Evolutionary conservation across 1,139 yeast genomes (phyloP).

Genomic region (Protomyces lactucae-debilis): DNA sequence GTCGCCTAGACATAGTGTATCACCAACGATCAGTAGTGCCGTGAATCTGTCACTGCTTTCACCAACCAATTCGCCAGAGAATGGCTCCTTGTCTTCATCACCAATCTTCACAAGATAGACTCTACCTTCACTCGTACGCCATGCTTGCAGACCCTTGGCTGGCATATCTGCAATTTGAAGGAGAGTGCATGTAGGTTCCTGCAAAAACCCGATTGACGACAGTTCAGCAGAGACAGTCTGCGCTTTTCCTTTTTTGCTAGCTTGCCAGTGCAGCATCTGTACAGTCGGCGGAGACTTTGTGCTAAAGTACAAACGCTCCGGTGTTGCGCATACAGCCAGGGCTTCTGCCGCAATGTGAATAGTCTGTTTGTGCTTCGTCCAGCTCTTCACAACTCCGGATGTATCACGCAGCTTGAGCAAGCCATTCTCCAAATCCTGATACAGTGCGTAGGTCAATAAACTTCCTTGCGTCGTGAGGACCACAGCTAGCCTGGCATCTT

Average conservation of each 20-base stretch:
- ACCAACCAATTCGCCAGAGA: neutral
- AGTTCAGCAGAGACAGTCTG: constrained; percentile 7
- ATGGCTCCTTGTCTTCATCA: neutral
- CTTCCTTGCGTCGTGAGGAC: constrained; percentile 5
- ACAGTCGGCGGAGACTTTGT: constrained; percentile 6
- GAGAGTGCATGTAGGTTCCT: neutral
- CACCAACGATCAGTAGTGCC: neutral
- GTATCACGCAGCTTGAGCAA: neutral
- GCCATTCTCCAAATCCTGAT: neutral
- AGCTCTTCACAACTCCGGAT: constrained; percentile 3
- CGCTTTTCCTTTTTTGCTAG: neutral
- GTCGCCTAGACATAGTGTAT: neutral
- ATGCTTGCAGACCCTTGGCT: neutral
- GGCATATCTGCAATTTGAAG: neutral
- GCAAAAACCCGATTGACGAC: neutral
- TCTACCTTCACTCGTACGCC: neutral
- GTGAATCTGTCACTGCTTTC: neutral
- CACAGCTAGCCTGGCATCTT: constrained; percentile 1
- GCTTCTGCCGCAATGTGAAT: constrained; percentile 16
- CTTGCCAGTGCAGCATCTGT: constrained; percentile 10
- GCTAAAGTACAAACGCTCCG: constrained; percentile 1
- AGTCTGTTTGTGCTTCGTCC: constrained; percentile 19
- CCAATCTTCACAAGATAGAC: neutral
- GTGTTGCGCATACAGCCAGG: constrained; percentile 5
- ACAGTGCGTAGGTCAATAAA: constrained; percentile 11